Base-by-base conservation (phyloP, 768 basidiomycete species). In the Boletus sp. region DNA sequence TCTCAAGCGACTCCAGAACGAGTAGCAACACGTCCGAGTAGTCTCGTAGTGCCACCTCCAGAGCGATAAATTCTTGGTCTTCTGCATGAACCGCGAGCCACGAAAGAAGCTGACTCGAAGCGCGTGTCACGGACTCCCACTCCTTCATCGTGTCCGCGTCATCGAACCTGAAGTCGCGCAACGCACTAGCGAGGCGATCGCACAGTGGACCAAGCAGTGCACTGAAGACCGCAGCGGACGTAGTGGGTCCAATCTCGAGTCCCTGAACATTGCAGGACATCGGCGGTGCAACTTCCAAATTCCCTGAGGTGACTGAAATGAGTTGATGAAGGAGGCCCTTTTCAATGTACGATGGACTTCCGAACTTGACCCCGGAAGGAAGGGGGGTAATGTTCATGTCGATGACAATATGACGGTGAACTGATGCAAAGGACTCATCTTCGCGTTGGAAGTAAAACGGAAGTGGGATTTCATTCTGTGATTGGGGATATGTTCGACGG, bases 281-380 rank as follows among this genome's bases (percentile, higher is more conserved):
- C 3, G 78, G 78, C 11, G 65, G 49, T 13, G 63, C 54, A 10
- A 61, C 49, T 25, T 72, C 67, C 5, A 59, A 53, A 7, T 56
- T 52, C 30, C 69, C 63, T 21, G 69, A 65, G 19, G 77, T 56
- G 47, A 76, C 47, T n/a, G 74, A 62, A 45, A 84, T 55, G 15
- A 91, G 75, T 23, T 86, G 81, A 52, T 76, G 67, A 17, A 93
- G 78, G 62, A 78, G 74, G 1, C 88, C 87, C 53, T 75, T 83
- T 8, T 77, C 79, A 41, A 85, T 76, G 57, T 83, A 87, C 7
- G 84, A 81, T 9, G 74, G 70, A 2, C 70, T 37, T 1, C 62
- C 65, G 58, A 92, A 85, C 34, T 75, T 74, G 34, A 80, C 69
- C 4, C 83, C 85, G 4, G 79, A 73, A 23, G 73, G 75, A 7